A percentile compares a stretch with the other conserved stretches of the same genome.
These are phyloP conservation scores for Solanum infundibuliforme DNA, from an alignment of 257 asterid genomes.

Conservation along the genomic window DNA sequence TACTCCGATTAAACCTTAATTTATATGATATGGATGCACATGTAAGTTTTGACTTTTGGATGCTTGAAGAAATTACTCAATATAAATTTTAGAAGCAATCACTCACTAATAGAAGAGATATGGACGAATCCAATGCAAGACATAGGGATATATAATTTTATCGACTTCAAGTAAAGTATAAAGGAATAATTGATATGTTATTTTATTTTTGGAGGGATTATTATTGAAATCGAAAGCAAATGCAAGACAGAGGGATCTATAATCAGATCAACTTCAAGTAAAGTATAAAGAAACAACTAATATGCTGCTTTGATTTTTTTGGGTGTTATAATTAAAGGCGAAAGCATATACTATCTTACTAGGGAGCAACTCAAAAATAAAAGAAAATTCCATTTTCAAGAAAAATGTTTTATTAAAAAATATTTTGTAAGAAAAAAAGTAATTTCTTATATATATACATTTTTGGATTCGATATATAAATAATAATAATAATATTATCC, in stretches of 20 bases:
- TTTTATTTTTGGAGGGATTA: background rate
- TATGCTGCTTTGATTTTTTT: background rate
- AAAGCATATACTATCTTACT: background rate
- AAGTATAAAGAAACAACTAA: background rate
- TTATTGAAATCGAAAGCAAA: background rate
- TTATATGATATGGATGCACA: background rate
- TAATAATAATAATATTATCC: background rate
- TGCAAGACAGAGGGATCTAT: background rate
- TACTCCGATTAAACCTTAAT: background rate
- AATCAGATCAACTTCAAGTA: background rate
- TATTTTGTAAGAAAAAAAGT: background rate
- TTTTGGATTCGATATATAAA: no score
- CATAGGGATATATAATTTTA: no score
- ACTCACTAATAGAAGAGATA: background rate
- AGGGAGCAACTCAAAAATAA: background rate
- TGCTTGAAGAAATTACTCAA: background rate
- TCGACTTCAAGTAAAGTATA: background rate
- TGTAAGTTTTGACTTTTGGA: background rate
- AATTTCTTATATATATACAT: background rate
- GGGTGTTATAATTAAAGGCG: no score
- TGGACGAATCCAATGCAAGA: background rate
- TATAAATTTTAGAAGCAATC: background rate
- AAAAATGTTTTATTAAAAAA: no score
- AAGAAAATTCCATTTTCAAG: background rate
- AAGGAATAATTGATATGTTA: background rate